Conservation (phyloP, 2,329 filamentous ascomycete species). For the Epichloe uncinata region DNA sequence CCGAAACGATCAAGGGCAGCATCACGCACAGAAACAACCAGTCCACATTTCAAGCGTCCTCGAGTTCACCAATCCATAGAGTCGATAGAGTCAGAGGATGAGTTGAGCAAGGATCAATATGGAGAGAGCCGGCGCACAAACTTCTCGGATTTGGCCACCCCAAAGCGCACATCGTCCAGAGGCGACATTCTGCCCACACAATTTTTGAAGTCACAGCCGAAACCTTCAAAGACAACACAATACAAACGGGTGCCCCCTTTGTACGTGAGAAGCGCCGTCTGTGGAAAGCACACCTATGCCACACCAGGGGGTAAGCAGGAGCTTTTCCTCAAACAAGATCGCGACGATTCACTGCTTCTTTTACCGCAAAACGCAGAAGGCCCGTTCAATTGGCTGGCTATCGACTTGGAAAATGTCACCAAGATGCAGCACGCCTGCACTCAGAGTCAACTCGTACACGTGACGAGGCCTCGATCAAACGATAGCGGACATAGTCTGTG, state of each 20-base stretch:
- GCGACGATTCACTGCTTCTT: not conserved
- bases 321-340: slow-evolving; percentile 3
- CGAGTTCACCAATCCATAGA: slow-evolving; percentile 5
- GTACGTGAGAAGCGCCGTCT: slow-evolving; percentile 13
- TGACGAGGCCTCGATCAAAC: slow-evolving; percentile 11
- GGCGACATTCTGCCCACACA: slow-evolving; percentile 17
- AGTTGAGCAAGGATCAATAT: slow-evolving; percentile 11
- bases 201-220: slow-evolving; percentile 5
- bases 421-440: slow-evolving; percentile 8
- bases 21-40: not conserved
- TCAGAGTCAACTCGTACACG: slow-evolving; percentile 9
- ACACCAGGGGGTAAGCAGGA: not conserved
- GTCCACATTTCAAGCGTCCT: slow-evolving; percentile 9
- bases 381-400: slow-evolving; percentile 4
- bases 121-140: slow-evolving; percentile 9
- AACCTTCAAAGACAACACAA: not conserved
- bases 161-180: slow-evolving; percentile 5
- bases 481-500: slow-evolving; percentile 6
- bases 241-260: not conserved
- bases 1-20: slow-evolving; percentile 4
- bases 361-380: not conserved
- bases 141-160: slow-evolving; percentile 2
- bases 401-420: slow-evolving; percentile 3
- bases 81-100: slow-evolving; percentile 17
- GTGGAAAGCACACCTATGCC: slow-evolving; percentile 9